These are phyloP conservation scores for Fonsecaea monophora DNA, from an alignment of 2,329 filamentous ascomycete genomes.

Conservation along the genomic window DNA sequence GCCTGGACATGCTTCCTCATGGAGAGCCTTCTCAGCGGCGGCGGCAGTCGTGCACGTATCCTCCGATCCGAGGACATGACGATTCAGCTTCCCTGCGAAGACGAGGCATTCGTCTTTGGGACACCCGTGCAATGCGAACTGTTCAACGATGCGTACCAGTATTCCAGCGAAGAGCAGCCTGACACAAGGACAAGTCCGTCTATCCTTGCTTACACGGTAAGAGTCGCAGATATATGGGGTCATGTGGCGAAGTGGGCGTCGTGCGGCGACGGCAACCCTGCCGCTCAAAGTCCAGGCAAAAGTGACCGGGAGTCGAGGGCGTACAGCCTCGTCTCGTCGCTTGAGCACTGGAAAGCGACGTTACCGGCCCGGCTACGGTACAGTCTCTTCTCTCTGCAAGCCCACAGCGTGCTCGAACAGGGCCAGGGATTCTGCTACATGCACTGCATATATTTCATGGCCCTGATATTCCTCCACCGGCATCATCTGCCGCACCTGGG, in stretches of 20 bases:
- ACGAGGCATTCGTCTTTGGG: not conserved
- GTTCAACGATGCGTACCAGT: not conserved
- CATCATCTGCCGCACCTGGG: not conserved
- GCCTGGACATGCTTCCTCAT: slow-evolving; percentile 7
- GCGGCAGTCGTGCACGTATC: not conserved
- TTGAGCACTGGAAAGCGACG: not conserved
- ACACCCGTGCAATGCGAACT: not conserved
- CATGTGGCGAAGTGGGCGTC: not conserved
- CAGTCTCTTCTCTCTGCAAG: slow-evolving; percentile 1
- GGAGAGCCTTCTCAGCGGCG: slow-evolving; percentile 2
- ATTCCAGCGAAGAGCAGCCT: not conserved
- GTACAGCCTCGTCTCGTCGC: not conserved
- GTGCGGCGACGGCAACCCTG: not conserved
- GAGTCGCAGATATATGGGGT: slow-evolving; percentile 4
- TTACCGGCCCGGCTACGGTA: not conserved
- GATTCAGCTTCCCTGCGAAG: slow-evolving; percentile 6
- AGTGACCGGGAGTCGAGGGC: not conserved
- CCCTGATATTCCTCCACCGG: not conserved
- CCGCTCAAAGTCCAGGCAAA: not conserved
- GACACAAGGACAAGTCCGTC: not conserved
- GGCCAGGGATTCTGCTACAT: slow-evolving; percentile 1
- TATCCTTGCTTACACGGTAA: not conserved
- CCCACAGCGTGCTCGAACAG: slow-evolving; percentile 6
- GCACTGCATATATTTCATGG: slow-evolving; percentile 6
- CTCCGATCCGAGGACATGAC: not conserved